Evolutionary conservation across 2,329 filamentous ascomycete species (phyloP).

Genomic region (Botrytis aclada): DNA sequence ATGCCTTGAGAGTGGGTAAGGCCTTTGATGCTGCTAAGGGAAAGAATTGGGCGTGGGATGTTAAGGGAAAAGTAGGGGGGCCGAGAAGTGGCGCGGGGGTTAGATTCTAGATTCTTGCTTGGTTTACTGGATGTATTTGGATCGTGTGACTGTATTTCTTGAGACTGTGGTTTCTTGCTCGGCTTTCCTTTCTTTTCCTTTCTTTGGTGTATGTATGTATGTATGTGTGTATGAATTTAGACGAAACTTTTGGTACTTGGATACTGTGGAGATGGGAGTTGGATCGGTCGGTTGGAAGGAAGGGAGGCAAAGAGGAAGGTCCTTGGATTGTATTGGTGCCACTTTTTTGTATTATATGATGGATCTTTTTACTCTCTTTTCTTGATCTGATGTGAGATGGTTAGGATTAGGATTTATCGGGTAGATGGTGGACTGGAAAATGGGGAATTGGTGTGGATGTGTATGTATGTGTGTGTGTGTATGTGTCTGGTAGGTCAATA

Average conservation of each 20-base stretch:
- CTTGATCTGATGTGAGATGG: background rate
- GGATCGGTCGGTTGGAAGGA: background rate
- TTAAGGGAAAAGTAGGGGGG: background rate
- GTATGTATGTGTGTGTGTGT: background rate
- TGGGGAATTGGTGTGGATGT: background rate
- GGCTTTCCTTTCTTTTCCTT: background rate
- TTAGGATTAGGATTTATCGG: background rate
- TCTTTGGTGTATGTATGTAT: background rate
- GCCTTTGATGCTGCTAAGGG: constrained; percentile 16
- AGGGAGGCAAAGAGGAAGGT: background rate
- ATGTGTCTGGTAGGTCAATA: background rate
- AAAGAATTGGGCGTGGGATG: constrained; percentile 13
- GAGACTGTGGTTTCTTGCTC: background rate
- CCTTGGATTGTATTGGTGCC: background rate
- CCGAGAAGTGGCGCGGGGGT: background rate
- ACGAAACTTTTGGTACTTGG: background rate
- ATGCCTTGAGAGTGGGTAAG: constrained; percentile 1
- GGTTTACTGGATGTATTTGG: background rate
- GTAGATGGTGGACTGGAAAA: background rate
- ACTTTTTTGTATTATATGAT: background rate
- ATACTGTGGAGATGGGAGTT: background rate
- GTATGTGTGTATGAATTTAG: no score
- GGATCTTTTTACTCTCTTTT: background rate
- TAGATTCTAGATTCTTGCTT: background rate
- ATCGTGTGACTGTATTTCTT: background rate